Conservation (phyloP, 169 alveolate genomes). For the Cryptosporidium felis region DNA sequence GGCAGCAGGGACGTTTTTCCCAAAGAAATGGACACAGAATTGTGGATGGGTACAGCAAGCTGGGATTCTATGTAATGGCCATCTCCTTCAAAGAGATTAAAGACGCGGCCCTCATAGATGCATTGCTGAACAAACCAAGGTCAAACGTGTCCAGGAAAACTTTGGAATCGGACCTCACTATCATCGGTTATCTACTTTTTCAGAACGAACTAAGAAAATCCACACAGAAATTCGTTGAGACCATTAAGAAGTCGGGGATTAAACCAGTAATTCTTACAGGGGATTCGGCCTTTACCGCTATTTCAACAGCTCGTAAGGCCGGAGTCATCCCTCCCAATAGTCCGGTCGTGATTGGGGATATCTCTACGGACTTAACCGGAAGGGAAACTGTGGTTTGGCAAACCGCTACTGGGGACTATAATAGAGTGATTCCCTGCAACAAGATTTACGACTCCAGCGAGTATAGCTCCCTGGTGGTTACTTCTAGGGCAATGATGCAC, state of each 20-base stretch:
- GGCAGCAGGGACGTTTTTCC: background rate
- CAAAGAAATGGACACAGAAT: background rate
- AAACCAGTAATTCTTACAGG: slow-evolving; percentile 58
- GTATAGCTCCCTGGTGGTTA: slow-evolving; percentile 24
- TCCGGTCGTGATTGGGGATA: slow-evolving; percentile 26
- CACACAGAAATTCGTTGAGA: background rate
- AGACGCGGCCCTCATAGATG: slow-evolving; percentile 37
- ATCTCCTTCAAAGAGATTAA: slow-evolving; percentile 38
- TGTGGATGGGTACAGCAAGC: slow-evolving; percentile 34
- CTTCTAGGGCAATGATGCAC: slow-evolving; percentile 30
- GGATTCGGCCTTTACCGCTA: slow-evolving; percentile 56
- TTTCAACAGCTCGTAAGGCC: slow-evolving; percentile 42
- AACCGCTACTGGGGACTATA: background rate
- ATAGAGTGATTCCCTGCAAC: background rate
- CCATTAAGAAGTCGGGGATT: slow-evolving; percentile 28
- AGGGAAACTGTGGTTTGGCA: slow-evolving; percentile 10
- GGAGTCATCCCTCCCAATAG: slow-evolving; percentile 5
- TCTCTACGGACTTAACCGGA: background rate
- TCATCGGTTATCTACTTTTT: background rate
- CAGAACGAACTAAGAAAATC: slow-evolving; percentile 23
- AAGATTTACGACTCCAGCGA: slow-evolving; percentile 39
- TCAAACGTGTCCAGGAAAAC: slow-evolving; percentile 58
- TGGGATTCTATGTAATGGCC: slow-evolving; percentile 65
- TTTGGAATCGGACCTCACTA: slow-evolving; percentile 1
- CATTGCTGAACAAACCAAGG: slow-evolving; percentile 30